Evolutionary conservation across 257 asterid species (phyloP), one percentile per base, ranked within the genome.

Genomic region (Dorcoceras hygrometricum): DNA sequence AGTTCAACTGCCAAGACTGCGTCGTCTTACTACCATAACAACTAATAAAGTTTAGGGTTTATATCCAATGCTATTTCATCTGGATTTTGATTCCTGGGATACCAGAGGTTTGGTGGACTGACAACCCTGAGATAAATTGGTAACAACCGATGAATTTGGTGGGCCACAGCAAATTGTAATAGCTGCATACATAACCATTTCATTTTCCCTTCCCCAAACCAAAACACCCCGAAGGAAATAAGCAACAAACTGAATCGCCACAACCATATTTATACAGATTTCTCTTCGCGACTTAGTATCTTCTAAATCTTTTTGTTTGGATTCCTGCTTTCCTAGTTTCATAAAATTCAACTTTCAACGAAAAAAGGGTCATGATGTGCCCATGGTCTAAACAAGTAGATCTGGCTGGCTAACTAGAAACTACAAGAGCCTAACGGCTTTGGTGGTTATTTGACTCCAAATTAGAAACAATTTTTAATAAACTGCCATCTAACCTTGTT

Each of bases 401-500:
- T 43, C 51, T 12, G 51, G 19, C 51, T 43, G 51, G 14, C n/a
- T n/a, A 43, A 14, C 51, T 43, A 43, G 43, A 12, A 43, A 43
- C 51, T 43, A 43, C 19, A 14, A 43, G 51, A 43, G 19, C 51
- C n/a, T 4, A 12, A 43, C 51, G n/a, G n/a, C 19, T 3, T 43
- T 19, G 12, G 19, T 3, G 51, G 19, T 43, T 43, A 43, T 43
- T 43, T 43, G 19, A 43, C 51, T 14, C 51, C 51, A 43, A 43
- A 43, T 43, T 43, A 12, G 51, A 36, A 43, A 6, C 12, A 3
- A 2, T 43, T 43, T 43, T 9, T 9, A 36, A 43, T 11, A 43
- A 39, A 11, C 18, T 43, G 51, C 20, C 48, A 60, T 73, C 78
- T 85, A 43, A 94, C 99, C 99, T 90, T 71, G 95, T 84, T 55